Evolutionary conservation across 2,329 filamentous ascomycete genomes (phyloP).

Genomic region (Arthrinium puccinioides): DNA sequence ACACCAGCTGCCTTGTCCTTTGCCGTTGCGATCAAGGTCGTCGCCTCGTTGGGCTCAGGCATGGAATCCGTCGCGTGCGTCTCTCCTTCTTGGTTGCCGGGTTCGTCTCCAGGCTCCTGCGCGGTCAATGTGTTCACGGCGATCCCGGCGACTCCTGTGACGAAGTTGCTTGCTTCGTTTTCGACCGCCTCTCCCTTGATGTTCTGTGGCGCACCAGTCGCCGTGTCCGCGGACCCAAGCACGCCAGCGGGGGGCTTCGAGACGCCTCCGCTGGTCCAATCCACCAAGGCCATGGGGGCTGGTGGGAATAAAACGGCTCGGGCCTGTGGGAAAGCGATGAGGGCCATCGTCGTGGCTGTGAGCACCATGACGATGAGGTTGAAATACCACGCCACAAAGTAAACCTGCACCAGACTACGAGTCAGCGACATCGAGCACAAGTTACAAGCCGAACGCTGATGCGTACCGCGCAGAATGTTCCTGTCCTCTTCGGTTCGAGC

Average conservation of each 20-base stretch:
- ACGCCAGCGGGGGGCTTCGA: constrained; percentile 72
- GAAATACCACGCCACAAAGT: constrained; percentile 60
- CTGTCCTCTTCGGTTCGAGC: constrained; percentile 64
- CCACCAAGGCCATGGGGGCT: constrained; percentile 67
- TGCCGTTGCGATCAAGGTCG: constrained; percentile 30
- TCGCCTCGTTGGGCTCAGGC: constrained; percentile 29
- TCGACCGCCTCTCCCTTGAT: constrained; percentile 79
- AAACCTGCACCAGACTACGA: constrained; percentile 28
- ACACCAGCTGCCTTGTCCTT: constrained; percentile 35
- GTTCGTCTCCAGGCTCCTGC: constrained; percentile 50
- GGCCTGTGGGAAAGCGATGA: constrained; percentile 59
- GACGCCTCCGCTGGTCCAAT: constrained; percentile 61
- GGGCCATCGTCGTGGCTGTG: constrained; percentile 48
- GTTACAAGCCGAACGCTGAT: no score
- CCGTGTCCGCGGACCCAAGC: constrained; percentile 66
- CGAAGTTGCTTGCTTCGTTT: constrained; percentile 74
- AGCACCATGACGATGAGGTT: constrained; percentile 63
- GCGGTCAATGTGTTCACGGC: constrained; percentile 69
- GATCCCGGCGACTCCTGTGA: constrained; percentile 65
- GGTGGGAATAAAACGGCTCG: constrained; percentile 65
- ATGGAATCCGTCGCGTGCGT: constrained; percentile 8
- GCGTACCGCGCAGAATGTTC: constrained; percentile 52
- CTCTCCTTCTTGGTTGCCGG: constrained; percentile 1
- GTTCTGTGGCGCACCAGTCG: constrained; percentile 76
- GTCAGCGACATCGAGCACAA: neutral